Conservation (phyloP, 352 stramenopile genomes). For the Pythium oligandrum region DNA sequence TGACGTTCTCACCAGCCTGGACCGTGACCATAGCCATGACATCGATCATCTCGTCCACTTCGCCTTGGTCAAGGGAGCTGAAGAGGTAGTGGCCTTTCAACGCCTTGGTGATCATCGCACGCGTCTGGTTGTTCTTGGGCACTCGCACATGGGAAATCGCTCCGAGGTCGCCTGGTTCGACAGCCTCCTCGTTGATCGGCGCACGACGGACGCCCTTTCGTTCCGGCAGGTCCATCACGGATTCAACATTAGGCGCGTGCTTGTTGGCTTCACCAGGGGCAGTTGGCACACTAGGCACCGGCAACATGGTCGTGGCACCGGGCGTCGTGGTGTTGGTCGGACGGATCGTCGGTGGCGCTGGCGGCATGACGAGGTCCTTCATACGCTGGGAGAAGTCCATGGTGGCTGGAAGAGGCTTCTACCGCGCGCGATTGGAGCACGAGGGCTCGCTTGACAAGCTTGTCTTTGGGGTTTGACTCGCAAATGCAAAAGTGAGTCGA, state of each 20-base stretch:
- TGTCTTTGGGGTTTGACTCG: not conserved
- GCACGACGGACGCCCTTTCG: slow-evolving; percentile 63
- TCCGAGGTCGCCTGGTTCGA: slow-evolving; percentile 60
- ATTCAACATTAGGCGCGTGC: slow-evolving; percentile 16
- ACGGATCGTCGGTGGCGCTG: slow-evolving; percentile 41
- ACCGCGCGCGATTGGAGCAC: not conserved
- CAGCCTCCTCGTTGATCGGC: slow-evolving; percentile 72
- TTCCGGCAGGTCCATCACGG: slow-evolving; percentile 43
- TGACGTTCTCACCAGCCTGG: slow-evolving; percentile 59
- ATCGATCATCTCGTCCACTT: slow-evolving; percentile 82
- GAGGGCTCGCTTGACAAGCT: not conserved
- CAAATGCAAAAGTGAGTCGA: not conserved
- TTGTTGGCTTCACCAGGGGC: no score
- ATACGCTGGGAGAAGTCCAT: slow-evolving; percentile 79
- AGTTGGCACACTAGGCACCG: slow-evolving; percentile 3
- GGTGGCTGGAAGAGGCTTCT: not conserved
- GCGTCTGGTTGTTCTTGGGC: slow-evolving; percentile 70
- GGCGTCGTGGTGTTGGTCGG: slow-evolving; percentile 30
- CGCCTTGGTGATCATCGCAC: slow-evolving; percentile 70
- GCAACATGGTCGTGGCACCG: slow-evolving; percentile 10
- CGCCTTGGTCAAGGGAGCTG: slow-evolving; percentile 60
- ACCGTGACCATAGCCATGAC: slow-evolving; percentile 77
- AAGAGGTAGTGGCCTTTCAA: slow-evolving; percentile 85
- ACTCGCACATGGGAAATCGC: slow-evolving; percentile 43
- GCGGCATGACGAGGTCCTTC: slow-evolving; percentile 63